Percentiles rank a stretch among this genome's conserved stretches.
These are phyloP conservation scores for Leccinum subgranulosum DNA, from an alignment of 768 basidiomycete genomes.

Conservation along the genomic window DNA sequence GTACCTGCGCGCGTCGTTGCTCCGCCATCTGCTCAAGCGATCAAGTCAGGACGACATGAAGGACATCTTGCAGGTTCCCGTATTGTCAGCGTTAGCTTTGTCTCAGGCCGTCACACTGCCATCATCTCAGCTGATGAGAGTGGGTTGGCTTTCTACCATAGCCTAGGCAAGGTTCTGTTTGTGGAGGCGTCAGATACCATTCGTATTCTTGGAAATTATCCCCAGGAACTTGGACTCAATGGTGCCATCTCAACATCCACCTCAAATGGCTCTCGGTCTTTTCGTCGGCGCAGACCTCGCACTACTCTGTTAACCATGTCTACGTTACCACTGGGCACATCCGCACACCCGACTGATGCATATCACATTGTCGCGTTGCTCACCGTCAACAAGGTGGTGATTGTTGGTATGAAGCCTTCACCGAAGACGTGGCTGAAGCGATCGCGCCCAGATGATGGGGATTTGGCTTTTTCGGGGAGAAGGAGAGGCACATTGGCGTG, in stretches of 20 bases:
- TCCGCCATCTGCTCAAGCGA: constrained; percentile 64
- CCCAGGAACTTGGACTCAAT: constrained; percentile 39
- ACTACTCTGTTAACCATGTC: constrained; percentile 76
- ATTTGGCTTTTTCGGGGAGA: constrained; percentile 39
- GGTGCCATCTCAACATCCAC: constrained; percentile 9
- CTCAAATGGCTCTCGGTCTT: constrained; percentile 24
- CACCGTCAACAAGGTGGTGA: constrained; percentile 86
- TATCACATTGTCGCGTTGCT: constrained; percentile 83
- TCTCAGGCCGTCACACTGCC: constrained; percentile 90
- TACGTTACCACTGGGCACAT: constrained; percentile 77
- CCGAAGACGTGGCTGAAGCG: constrained; percentile 91
- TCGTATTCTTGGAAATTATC: constrained; percentile 90
- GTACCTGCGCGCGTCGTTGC: constrained; percentile 65
- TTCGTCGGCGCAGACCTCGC: constrained; percentile 48
- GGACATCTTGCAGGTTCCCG: constrained; percentile 79
- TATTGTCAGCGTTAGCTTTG: constrained; percentile 81
- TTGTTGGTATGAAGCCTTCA: constrained; percentile 88
- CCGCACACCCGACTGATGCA: constrained; percentile 69
- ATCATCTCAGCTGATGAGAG: constrained; percentile 86
- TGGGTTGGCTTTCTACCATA: constrained; percentile 94
- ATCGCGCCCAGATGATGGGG: constrained; percentile 50
- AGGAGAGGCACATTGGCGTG: constrained; percentile 72
- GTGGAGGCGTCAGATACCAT: constrained; percentile 94
- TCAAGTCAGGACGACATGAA: constrained; percentile 77
- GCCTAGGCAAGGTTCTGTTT: constrained; percentile 89